Evolutionary conservation across 2,329 filamentous ascomycete species (phyloP).

Genomic region (Cladosporium austrohemisphaericum): DNA sequence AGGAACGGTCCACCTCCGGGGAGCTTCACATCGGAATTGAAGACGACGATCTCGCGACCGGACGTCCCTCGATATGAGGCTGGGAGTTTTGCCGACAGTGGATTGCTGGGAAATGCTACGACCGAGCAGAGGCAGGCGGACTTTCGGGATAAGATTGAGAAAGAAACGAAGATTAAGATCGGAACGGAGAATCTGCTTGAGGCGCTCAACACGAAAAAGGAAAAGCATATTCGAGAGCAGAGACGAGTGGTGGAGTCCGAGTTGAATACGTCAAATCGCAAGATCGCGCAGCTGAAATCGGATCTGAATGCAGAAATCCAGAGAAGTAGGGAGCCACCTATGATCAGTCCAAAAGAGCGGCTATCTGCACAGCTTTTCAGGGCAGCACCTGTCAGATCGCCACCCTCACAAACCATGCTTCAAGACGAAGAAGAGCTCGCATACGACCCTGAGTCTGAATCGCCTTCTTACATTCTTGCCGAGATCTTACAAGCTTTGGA

Average conservation of each 20-base stretch:
- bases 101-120: slow-evolving; percentile 46
- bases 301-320: slow-evolving; percentile 59
- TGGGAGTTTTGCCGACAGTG: slow-evolving; percentile 57
- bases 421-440: slow-evolving; percentile 49
- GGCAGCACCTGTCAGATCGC: slow-evolving; percentile 52
- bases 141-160: slow-evolving; percentile 80
- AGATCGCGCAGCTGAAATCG: slow-evolving; percentile 57
- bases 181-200: slow-evolving; percentile 97
- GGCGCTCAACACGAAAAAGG: slow-evolving; percentile 88
- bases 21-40: slow-evolving; percentile 86
- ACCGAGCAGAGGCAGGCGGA: slow-evolving; percentile 71
- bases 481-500: slow-evolving; percentile 90
- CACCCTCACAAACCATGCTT: slow-evolving; percentile 37
- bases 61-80: slow-evolving; percentile 57
- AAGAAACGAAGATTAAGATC: slow-evolving; percentile 96
- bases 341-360: slow-evolving; percentile 42
- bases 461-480: slow-evolving; percentile 83
- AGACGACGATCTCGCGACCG: slow-evolving; percentile 64
- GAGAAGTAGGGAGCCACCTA: slow-evolving; percentile 53
- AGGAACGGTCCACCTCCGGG: slow-evolving; percentile 68
- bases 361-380: slow-evolving; percentile 55
- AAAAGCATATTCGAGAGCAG: slow-evolving; percentile 81
- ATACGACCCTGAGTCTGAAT: slow-evolving; percentile 69
- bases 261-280: slow-evolving; percentile 79
- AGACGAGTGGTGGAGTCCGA: slow-evolving; percentile 66